Conservation (phyloP, 345 rosid genomes). For the Linum trigynum region DNA sequence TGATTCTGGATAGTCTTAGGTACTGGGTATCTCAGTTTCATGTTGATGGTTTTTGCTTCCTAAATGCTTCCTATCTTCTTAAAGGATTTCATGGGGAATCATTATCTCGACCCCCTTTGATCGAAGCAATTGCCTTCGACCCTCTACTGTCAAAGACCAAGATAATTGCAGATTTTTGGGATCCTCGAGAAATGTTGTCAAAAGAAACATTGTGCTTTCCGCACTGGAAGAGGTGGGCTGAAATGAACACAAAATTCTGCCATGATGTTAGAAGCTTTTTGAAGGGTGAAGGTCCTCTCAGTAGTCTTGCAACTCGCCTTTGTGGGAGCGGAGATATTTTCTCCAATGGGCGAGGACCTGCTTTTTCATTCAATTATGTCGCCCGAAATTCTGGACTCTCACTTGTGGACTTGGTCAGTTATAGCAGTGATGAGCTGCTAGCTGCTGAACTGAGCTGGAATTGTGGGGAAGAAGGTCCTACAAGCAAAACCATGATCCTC, state of each 20-base stretch:
- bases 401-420: conserved; percentile 85
- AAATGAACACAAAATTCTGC: conserved; percentile 60
- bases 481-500: conserved; percentile 50
- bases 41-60: conserved; percentile 81
- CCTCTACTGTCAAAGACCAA: conserved; percentile 70
- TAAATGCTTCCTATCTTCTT: conserved; percentile 62
- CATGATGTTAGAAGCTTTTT: conserved; percentile 57
- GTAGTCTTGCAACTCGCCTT: conserved; percentile 77
- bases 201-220: conserved; percentile 45
- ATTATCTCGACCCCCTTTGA: conserved; percentile 72
- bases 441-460: conserved; percentile 87
- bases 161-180: conserved; percentile 74
- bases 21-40: conserved; percentile 83
- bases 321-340: conserved; percentile 88
- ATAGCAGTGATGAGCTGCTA: conserved; percentile 32
- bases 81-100: conserved; percentile 59
- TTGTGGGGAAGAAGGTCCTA: conserved; percentile 92
- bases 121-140: conserved; percentile 87
- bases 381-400: conserved; percentile 73
- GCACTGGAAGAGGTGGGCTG: conserved; percentile 92
- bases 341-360: conserved; percentile 78
- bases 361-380: conserved; percentile 66
- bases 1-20: conserved; percentile 69
- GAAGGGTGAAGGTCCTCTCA: conserved; percentile 59
- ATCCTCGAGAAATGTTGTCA: conserved; percentile 33